Conservation (phyloP, 1,284 basidiomycete genomes). For the Tremellales sp. region DNA sequence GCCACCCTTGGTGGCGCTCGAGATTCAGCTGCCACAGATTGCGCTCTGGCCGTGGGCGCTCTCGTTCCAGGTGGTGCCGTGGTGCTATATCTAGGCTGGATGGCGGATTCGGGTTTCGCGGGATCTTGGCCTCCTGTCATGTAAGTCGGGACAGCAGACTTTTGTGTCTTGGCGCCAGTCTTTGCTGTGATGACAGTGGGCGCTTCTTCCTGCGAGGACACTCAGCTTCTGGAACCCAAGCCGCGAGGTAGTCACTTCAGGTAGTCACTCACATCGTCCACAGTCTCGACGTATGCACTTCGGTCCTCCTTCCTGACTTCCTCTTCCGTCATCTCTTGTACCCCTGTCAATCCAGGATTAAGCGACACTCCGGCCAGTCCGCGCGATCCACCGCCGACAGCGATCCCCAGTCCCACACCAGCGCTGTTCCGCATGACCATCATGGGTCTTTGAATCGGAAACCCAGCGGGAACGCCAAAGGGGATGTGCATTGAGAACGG, state of each 20-base stretch:
- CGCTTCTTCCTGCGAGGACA: constrained; percentile 1
- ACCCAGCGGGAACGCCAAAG: constrained; percentile 26
- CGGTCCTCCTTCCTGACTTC: constrained; percentile 17
- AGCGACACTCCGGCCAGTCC: constrained; percentile 10
- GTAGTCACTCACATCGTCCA: constrained; percentile 36
- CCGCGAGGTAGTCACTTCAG: not conserved
- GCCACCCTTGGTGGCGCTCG: too few relatives aligned
- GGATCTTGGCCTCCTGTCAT: not conserved
- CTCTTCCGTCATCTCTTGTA: constrained; percentile 6
- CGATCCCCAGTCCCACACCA: constrained; percentile 21
- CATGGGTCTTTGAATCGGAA: constrained; percentile 19
- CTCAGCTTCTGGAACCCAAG: not conserved
- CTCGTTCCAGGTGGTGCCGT: not conserved
- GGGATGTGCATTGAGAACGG: constrained; percentile 22
- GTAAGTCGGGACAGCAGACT: constrained; percentile 5
- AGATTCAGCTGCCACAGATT: not conserved
- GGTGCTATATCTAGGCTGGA: not conserved
- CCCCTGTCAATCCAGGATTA: constrained; percentile 2
- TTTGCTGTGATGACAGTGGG: not conserved
- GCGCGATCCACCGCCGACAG: constrained; percentile 19
- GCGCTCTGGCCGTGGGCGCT: not conserved
- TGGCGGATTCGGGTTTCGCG: constrained; percentile 2
- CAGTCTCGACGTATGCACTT: constrained; percentile 44
- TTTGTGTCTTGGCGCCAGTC: constrained; percentile 8
- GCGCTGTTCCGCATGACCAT: constrained; percentile 30